A percentile compares a stretch with the other conserved stretches of the same genome.
Conservation (phyloP, 139 green algal genomes). For the Coccomyxa sp. region DNA sequence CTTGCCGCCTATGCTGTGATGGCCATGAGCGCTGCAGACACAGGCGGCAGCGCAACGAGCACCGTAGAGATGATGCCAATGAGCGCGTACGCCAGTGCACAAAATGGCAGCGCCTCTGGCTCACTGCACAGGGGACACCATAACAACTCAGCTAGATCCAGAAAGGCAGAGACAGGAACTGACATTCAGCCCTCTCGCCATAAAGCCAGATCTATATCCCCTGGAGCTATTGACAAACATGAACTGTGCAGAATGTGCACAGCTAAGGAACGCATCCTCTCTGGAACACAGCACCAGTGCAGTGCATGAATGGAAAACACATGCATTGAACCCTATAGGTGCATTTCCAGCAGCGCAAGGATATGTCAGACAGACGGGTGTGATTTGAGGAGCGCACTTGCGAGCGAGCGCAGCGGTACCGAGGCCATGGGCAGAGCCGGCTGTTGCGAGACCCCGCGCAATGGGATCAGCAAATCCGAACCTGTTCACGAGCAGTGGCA, state of each 20-base stretch:
- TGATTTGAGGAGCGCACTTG: background rate
- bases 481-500: too few relatives aligned
- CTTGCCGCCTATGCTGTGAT: constrained; percentile 34
- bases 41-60: constrained; percentile 46
- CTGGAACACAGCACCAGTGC: too few relatives aligned
- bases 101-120: constrained; percentile 84
- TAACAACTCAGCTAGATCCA: background rate
- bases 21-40: constrained; percentile 41
- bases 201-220: background rate
- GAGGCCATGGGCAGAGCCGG: constrained; percentile 69
- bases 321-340: too few relatives aligned
- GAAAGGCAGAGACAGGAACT: background rate
- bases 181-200: background rate
- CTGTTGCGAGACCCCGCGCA: constrained; percentile 68
- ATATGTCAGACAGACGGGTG: too few relatives aligned
- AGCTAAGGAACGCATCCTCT: too few relatives aligned
- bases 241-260: too few relatives aligned
- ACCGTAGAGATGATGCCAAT: constrained; percentile 77
- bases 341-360: too few relatives aligned
- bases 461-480: constrained; percentile 76
- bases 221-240: too few relatives aligned
- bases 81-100: constrained; percentile 75
- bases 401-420: constrained; percentile 75
- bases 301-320: too few relatives aligned
- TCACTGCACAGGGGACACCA: constrained; percentile 31